phyloP scores from a whole-genome alignment of 2,329 filamentous ascomycete genomes.

The Sporothrix luriei region DNA sequence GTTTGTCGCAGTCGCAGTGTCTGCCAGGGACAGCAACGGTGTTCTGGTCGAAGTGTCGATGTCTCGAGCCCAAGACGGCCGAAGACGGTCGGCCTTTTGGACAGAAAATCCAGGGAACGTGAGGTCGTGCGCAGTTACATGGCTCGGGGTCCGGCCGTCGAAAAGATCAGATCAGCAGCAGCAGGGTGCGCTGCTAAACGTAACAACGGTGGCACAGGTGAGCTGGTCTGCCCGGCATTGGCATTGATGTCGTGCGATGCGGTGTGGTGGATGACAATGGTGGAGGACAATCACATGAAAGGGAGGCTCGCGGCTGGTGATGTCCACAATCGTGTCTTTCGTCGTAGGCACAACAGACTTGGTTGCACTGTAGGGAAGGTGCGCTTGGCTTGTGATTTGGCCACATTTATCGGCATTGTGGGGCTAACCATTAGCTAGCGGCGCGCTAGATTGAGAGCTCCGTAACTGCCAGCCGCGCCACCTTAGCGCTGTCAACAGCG shows the following conservation, averaged over 20 bases:
- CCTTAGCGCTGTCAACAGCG: not conserved
- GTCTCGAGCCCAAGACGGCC: not conserved
- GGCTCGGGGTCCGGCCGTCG: not conserved
- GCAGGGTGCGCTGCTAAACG: not conserved
- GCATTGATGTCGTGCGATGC: conserved; percentile 14
- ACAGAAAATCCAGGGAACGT: not conserved
- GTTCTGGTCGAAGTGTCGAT: not conserved
- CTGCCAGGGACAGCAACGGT: not conserved
- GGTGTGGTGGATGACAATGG: not conserved
- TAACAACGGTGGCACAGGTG: not conserved
- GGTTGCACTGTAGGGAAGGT: not conserved
- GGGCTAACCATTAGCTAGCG: conserved; percentile 6
- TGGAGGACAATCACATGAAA: conserved; percentile 27
- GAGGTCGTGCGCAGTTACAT: conserved; percentile 13
- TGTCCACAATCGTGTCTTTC: conserved; percentile 7
- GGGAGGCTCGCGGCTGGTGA: not conserved
- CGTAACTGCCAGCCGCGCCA: not conserved
- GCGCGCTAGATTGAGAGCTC: conserved; percentile 14
- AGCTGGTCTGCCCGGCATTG: not conserved
- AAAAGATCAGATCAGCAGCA: not conserved
- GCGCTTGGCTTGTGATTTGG: conserved; percentile 20
- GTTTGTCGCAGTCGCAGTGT: not conserved
- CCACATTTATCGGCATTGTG: not conserved
- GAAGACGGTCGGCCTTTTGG: not conserved
- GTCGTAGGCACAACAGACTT: not conserved